phyloP scores from a whole-genome alignment of 2,329 filamentous ascomycete species.

The Trichophyton mentagrophytes region DNA sequence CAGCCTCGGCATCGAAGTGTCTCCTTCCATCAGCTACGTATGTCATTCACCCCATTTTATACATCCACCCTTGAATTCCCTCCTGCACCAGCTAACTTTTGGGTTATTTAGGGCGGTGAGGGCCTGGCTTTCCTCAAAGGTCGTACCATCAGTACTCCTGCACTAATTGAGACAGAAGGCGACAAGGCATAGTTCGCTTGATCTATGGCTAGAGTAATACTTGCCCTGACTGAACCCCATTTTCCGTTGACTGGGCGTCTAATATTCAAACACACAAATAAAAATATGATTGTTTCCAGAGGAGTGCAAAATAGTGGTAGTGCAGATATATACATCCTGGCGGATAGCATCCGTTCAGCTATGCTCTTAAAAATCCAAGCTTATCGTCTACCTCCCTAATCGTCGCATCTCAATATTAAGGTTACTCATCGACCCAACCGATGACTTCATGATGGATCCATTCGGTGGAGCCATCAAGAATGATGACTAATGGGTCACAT shows the following conservation, averaged over 20 bases:
- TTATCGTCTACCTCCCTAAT: too few relatives aligned
- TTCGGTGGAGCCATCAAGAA: too few relatives aligned
- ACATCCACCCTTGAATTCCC: not conserved
- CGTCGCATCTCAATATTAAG: too few relatives aligned
- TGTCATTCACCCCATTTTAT: constrained; percentile 34
- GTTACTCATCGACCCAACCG: too few relatives aligned
- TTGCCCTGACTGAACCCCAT: not conserved
- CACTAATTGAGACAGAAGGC: constrained; percentile 50
- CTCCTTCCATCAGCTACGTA: constrained; percentile 89
- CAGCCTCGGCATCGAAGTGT: constrained; percentile 68
- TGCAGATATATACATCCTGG: too few relatives aligned
- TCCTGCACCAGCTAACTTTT: constrained; percentile 7
- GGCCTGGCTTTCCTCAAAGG: constrained; percentile 49
- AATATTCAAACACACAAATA: too few relatives aligned
- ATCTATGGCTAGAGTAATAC: not conserved
- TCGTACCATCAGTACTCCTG: constrained; percentile 49
- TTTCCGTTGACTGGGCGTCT: not conserved
- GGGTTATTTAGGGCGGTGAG: constrained; percentile 43
- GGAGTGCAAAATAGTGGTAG: too few relatives aligned
- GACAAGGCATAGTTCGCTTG: constrained; percentile 16
- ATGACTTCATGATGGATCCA: too few relatives aligned
- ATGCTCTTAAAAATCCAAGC: too few relatives aligned
- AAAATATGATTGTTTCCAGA: too few relatives aligned
- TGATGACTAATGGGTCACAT: not conserved
- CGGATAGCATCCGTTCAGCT: too few relatives aligned